A percentile compares a stretch with the other conserved stretches of the same genome.
phyloP scores from a whole-genome alignment of 2,329 filamentous ascomycete species.

The Trichoderma pleuroti region DNA sequence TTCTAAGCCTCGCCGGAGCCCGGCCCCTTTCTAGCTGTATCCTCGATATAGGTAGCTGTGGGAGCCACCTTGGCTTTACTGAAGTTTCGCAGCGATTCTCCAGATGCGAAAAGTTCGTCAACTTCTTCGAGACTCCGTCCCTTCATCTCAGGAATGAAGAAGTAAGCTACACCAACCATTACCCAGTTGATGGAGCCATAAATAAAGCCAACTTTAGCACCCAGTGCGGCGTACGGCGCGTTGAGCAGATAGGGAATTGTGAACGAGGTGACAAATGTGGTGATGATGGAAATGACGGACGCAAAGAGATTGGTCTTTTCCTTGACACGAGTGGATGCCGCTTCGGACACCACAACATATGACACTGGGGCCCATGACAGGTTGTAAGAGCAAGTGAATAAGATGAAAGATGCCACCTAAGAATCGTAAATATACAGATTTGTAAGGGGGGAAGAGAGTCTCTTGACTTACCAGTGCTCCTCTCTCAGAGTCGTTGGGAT shows the following conservation, averaged over 20 bases:
- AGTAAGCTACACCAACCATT: conserved; percentile 40
- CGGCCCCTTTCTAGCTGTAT: background rate
- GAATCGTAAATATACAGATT: background rate
- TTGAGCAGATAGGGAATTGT: conserved; percentile 38
- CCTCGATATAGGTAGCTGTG: conserved; percentile 1
- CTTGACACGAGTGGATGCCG: conserved; percentile 26
- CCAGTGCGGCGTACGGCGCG: conserved; percentile 33
- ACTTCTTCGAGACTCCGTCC: conserved; percentile 30
- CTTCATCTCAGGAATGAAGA: conserved; percentile 44
- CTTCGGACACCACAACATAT: conserved; percentile 29
- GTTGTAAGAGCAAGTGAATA: conserved; percentile 27
- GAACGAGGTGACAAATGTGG: conserved; percentile 34
- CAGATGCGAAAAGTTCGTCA: conserved; percentile 25
- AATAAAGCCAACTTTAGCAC: conserved; percentile 38
- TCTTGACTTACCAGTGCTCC: conserved; percentile 3
- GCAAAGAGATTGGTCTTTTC: conserved; percentile 33
- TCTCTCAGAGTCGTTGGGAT: conserved; percentile 14
- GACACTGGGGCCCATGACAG: conserved; percentile 31
- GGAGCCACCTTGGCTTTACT: background rate
- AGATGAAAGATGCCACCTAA: conserved; percentile 29
- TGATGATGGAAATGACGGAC: conserved; percentile 29
- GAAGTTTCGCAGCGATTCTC: conserved; percentile 23
- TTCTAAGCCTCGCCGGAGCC: background rate
- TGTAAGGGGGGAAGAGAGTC: background rate
- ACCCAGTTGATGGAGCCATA: conserved; percentile 37